phyloP scores from a whole-genome alignment of 2,329 filamentous ascomycete species.

The Colletotrichum sansevieriae region DNA sequence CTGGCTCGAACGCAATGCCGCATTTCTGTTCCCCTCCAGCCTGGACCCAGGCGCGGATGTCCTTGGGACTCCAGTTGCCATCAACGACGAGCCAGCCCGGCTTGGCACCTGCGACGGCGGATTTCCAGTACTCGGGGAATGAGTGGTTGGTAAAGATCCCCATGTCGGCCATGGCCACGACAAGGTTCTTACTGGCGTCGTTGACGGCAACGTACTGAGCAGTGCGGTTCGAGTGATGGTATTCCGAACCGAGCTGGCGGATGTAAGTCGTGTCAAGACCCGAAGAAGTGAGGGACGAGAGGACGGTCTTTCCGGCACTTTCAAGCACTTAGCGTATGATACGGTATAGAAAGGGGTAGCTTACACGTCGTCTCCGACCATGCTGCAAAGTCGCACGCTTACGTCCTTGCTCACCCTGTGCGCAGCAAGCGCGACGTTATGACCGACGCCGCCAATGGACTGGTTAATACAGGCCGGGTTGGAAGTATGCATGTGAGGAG shows the following conservation, averaged over 20 bases:
- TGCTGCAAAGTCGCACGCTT: conserved; percentile 81
- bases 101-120: conserved; percentile 65
- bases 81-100: conserved; percentile 89
- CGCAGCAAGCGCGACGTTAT: conserved; percentile 90
- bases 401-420: conserved; percentile 72
- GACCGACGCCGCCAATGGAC: conserved; percentile 89
- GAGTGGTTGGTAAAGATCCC: conserved; percentile 76
- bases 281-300: conserved; percentile 73
- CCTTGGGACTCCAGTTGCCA: conserved; percentile 81
- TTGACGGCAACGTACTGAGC: conserved; percentile 95
- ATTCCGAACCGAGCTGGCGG: conserved; percentile 63
- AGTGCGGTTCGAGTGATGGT: conserved; percentile 72
- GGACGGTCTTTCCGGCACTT: conserved; percentile 79
- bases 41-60: conserved; percentile 77
- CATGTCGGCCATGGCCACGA: conserved; percentile 98
- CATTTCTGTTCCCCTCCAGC: conserved; percentile 68
- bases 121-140: conserved; percentile 70
- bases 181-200: conserved; percentile 82
- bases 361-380: conserved; percentile 83
- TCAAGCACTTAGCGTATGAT: conserved; percentile 13
- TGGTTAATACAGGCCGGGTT: conserved; percentile 87
- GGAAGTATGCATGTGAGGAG: conserved; percentile 78
- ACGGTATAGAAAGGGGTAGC: conserved; percentile 44
- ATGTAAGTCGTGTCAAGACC: conserved; percentile 77
- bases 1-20: conserved; percentile 86